A percentile compares a stretch with the other conserved stretches of the same genome.
phyloP scores from a whole-genome alignment of 2,329 filamentous ascomycete genomes.

The Aspergillus hiratsukae region DNA sequence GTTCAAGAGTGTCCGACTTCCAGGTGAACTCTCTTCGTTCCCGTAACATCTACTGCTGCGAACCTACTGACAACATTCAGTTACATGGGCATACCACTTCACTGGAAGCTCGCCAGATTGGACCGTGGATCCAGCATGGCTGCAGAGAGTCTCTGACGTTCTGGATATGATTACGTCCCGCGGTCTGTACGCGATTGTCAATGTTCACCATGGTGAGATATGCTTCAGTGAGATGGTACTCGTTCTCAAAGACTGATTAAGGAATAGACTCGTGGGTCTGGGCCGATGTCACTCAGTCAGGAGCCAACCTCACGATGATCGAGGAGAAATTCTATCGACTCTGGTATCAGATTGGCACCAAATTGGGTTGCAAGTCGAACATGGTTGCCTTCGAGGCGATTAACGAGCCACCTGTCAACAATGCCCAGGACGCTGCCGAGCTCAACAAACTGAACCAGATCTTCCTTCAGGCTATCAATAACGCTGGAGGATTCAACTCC shows the following conservation, averaged over 20 bases:
- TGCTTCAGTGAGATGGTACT: neutral
- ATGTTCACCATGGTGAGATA: conserved; percentile 51
- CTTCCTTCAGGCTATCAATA: conserved; percentile 51
- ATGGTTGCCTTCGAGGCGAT: conserved; percentile 56
- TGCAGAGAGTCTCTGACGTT: conserved; percentile 55
- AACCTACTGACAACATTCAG: conserved; percentile 23
- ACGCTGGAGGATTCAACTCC: conserved; percentile 53
- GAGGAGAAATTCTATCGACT: conserved; percentile 54
- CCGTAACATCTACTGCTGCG: neutral
- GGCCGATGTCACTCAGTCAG: conserved; percentile 48
- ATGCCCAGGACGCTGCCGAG: conserved; percentile 46
- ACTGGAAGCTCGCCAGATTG: conserved; percentile 47
- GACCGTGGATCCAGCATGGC: conserved; percentile 52
- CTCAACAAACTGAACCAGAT: conserved; percentile 55
- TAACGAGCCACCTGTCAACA: conserved; percentile 55
- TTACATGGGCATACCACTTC: conserved; percentile 58
- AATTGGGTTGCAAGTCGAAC: conserved; percentile 52
- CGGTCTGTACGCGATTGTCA: conserved; percentile 52
- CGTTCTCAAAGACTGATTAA: neutral
- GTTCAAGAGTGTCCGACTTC: conserved; percentile 56
- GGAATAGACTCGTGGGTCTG: conserved; percentile 50
- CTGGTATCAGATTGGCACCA: conserved; percentile 56
- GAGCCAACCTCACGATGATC: conserved; percentile 49
- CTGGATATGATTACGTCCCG: conserved; percentile 52
- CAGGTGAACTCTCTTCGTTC: conserved; percentile 22